Evolutionary conservation across 805 yeast genomes (phyloP).

Genomic region (Candida parachauliodes): DNA sequence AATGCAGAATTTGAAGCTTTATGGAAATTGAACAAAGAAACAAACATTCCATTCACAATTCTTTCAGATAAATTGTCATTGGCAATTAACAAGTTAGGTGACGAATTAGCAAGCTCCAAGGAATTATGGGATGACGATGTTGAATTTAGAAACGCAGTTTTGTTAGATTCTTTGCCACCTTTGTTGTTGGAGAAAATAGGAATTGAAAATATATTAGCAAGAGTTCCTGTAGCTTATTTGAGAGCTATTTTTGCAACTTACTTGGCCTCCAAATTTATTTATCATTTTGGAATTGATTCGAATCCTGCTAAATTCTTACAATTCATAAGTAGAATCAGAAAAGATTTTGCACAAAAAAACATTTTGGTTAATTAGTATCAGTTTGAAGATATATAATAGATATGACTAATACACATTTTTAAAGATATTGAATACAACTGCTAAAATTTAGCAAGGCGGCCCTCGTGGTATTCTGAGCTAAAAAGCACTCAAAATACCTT

Average conservation of each 20-base stretch:
- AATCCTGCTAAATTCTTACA: conserved; percentile 78
- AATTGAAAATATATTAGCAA: conserved; percentile 59
- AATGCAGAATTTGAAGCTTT: conserved; percentile 78
- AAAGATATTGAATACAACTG: no score
- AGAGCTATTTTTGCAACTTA: conserved; percentile 85
- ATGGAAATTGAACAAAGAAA: conserved; percentile 68
- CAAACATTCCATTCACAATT: conserved; percentile 61
- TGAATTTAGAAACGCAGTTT: conserved; percentile 70
- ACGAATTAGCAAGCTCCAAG: conserved; percentile 75
- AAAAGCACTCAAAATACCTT: no score
- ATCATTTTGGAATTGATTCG: conserved; percentile 73
- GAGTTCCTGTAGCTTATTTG: conserved; percentile 86
- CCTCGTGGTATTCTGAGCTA: no score
- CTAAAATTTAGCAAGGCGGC: no score
- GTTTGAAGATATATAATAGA: no score
- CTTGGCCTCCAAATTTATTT: conserved; percentile 81
- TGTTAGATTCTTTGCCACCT: conserved; percentile 74
- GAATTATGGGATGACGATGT: conserved; percentile 83
- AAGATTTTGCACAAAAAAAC: conserved; percentile 32
- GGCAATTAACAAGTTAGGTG: conserved; percentile 81
- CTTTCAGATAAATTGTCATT: conserved; percentile 80
- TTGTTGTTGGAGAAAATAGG: conserved; percentile 64
- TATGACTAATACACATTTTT: no score
- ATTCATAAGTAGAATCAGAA: conserved; percentile 58
- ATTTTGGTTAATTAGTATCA: no score